Conservation (phyloP, 345 rosid genomes). For the Eucalyptus caleyi region DNA sequence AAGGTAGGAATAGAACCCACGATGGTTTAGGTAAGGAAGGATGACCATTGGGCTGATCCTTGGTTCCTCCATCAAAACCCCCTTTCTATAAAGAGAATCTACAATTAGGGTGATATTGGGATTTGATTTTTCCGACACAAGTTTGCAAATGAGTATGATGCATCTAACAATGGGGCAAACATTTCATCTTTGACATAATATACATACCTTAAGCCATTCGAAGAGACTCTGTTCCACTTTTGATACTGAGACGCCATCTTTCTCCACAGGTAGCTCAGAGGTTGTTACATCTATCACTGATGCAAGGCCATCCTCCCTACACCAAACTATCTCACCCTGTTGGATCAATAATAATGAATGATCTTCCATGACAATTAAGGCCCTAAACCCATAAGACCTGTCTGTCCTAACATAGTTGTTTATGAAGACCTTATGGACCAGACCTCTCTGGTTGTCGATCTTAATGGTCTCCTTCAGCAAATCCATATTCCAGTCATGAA, state of each 20-base stretch:
- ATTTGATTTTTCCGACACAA: not conserved
- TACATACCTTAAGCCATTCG: conserved; percentile 92
- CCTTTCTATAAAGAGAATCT: not conserved
- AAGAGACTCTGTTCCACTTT: conserved; percentile 87
- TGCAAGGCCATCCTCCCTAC: conserved; percentile 92
- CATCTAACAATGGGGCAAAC: not conserved
- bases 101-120: not conserved
- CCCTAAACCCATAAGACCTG: conserved; percentile 90
- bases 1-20: not conserved
- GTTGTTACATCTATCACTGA: conserved; percentile 78
- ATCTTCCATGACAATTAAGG: conserved; percentile 96
- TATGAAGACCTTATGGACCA: conserved; percentile 78
- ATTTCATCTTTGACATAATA: not conserved
- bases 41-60: not conserved
- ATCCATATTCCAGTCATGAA: conserved; percentile 51
- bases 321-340: conserved; percentile 94
- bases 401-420: conserved; percentile 91
- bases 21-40: not conserved
- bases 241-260: conserved; percentile 84
- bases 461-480: conserved; percentile 63
- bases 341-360: conserved; percentile 87
- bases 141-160: not conserved
- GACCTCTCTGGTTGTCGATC: conserved; percentile 63
- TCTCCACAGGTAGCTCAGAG: conserved; percentile 84
- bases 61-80: not conserved